Evolutionary conservation across 2,329 filamentous ascomycete genomes (phyloP), one percentile per base, ranked within the genome.

Genomic region (Lizonia empirigonia): DNA sequence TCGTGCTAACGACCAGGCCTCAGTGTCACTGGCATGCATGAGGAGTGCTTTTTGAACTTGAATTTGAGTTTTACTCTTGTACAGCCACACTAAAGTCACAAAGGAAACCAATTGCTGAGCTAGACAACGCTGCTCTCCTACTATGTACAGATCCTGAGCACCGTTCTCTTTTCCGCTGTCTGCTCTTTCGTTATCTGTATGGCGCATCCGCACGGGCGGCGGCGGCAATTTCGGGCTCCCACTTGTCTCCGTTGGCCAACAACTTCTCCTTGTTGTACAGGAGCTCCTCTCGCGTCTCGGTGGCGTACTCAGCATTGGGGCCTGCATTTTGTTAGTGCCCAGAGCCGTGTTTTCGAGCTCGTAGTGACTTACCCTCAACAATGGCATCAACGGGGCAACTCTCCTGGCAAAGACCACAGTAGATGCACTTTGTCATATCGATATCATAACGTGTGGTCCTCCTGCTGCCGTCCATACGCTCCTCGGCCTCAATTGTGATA

Each of bases 351-450:
- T n/a, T n/a, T n/a, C n/a, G n/a, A n/a, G n/a, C n/a, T n/a, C n/a
- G n/a, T n/a, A n/a, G 22, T 32, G 35, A 74, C 80, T 70, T 71
- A 84, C 82, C 83, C 74, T 90, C 87, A 52, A 90, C 87, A 75
- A 90, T 99, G 53, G 94, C 94, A 78, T 99, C 94, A 47, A 99
- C 94, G 35, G 94, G 94, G 80, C 94, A 99, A 61, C 90, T 96
- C 82, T 99, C 94, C 81, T 97, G 93, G 85, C 94, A 97, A 80
- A 96, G 95, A 42, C 94, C 94, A 76, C 94, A 97, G 85, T 97
- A 99, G 78, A 99, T 99, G 81, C 94, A 99, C 84, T 99, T 99
- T 71, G 94, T 97, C 94, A 99, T 99, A 79, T 99, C 94, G 73
- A 99, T 97, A 75, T 99, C 94, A 79, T 99, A 99, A 74, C 93